Evolutionary conservation across 2,329 filamentous ascomycete species (phyloP), one percentile per base, ranked within the genome.

Genomic region (Harringtonia lauricola): DNA sequence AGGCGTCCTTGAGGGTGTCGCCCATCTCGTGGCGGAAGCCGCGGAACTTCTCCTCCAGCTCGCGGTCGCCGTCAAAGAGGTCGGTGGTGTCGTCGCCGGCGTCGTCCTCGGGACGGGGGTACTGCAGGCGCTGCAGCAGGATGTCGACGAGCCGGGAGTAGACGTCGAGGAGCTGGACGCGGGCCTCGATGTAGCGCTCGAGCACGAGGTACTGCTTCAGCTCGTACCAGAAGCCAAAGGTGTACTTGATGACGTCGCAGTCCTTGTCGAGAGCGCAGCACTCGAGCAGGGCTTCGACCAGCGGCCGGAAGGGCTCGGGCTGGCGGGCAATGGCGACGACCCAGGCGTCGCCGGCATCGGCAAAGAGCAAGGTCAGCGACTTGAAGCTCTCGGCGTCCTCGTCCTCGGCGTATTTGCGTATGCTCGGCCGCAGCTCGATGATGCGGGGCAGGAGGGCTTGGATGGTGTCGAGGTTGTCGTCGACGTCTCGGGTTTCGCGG

Each of bases 211-310:
- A 95, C 60, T 95, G 88, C 69, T 98, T 98, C 38, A 98, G 74
- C 59, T 98, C 92, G 59, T 94, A 96, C 92, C 92, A 98, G 66
- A 98, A 96, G 52, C 79, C 80, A 64, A 98, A 98, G 0, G 94
- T 98, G 55, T 92, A 80, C 43, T 87, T 86, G 50, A 98, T 88
- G 5, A 89, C 87, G 52, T 98, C 92, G 49, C 84, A 79, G 43
- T 95, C 90, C 59, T 80, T 81, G 61, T 98, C 92, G 52, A 84
- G 76, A 12, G 83, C 78, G 48, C 86, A 89, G 57, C 88, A 95
- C 64, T 96, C 89, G n/a, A 96, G 72, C 15, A 98, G 80, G 8
- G 84, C 80, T 55, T 95, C 88, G 12, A 98, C 90, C 6, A 98
- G 71, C 12, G 78, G 79, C 33, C 85, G 76, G 67, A 96, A 96